Base-by-base conservation (phyloP, 495 filamentous ascomycete species). In the Aspergillus biplanus region DNA sequence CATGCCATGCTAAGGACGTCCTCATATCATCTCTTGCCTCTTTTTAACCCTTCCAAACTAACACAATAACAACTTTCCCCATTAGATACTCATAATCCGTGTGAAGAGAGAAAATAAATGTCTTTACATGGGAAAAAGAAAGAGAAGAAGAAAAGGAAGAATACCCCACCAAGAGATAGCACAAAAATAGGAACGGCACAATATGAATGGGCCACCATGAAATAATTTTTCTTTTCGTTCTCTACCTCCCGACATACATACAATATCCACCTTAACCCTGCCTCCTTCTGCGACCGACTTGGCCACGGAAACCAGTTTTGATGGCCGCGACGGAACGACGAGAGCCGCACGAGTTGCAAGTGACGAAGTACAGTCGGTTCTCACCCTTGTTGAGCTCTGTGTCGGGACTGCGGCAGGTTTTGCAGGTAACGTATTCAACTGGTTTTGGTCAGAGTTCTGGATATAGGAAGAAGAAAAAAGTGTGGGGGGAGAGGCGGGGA, bases 381-480 rank as follows among this genome's bases (percentile, higher is more conserved):
- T 99, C 95, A 75, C 96, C 95, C 82, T 98, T 98, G 84, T 90
- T 94, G 65, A 98, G 87, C 71, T 97, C 94, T 42, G 95, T 98
- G 70, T 97, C 93, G 68, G 93, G 90, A 52, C 90, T 90, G 75
- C 92, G 85, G 83, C 95, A 99, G 33, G 95, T 99, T 80, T 96
- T 97, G 86, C 95, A 99, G 52, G 94, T 96, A 50, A 99, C 95
- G 72, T 99, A 99, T 85, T 98, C 95, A 78, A 96, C 90, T 92
- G 59, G 18, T 59, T 35, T 7, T 12, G 3, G 56, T 72, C 66
- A 73, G 63, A 65, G 18, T 21, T 11, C 63, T 33, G 56, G 53
- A 62, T 27, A n/a, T 39, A 18, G 11, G 16, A 42, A 21, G 7
- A 5, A 39, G 34, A 65, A 16, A 33, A 33, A 13, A 16, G 15